Evolutionary conservation across 257 asterid genomes (phyloP).

Genomic region (Rauvolfia tetraphylla): DNA sequence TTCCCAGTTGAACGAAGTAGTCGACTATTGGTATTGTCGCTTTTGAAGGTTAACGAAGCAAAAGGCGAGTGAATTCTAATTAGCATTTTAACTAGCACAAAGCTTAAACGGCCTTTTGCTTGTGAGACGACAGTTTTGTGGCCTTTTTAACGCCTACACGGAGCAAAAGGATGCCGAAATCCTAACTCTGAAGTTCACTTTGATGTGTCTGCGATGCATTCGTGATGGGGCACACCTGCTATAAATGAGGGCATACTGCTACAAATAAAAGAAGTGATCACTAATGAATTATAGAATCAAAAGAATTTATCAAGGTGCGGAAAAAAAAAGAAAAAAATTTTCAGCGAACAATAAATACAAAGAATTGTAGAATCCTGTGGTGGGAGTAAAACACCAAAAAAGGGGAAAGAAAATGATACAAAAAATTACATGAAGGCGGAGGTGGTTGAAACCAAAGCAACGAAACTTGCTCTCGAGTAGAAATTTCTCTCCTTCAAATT

Average conservation of each 20-base stretch:
- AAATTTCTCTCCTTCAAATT: neutral
- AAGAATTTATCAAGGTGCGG: neutral
- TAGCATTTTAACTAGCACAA: no score
- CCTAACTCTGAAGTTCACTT: neutral
- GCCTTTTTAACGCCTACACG: neutral
- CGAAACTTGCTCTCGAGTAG: neutral
- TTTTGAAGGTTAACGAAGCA: no score
- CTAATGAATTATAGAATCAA: constrained; percentile 4
- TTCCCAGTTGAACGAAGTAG: no score
- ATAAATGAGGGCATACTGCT: neutral
- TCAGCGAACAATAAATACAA: constrained; percentile 14
- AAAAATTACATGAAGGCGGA: constrained; percentile 14
- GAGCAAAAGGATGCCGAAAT: no score
- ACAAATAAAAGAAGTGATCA: neutral
- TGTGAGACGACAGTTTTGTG: neutral
- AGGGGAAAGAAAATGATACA: neutral
- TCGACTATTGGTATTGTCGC: no score
- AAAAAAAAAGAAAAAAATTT: neutral
- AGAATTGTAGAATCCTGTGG: constrained; percentile 16
- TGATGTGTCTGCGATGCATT: neutral
- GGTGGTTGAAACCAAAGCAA: neutral
- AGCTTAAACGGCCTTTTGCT: no score
- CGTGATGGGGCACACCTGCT: neutral
- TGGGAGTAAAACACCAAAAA: neutral
- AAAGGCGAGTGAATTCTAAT: no score